Percentiles rank a stretch among this genome's conserved stretches.
These are phyloP conservation scores for Pyrenula massariospora DNA, from an alignment of 495 filamentous ascomycete genomes.

Conservation along the genomic window DNA sequence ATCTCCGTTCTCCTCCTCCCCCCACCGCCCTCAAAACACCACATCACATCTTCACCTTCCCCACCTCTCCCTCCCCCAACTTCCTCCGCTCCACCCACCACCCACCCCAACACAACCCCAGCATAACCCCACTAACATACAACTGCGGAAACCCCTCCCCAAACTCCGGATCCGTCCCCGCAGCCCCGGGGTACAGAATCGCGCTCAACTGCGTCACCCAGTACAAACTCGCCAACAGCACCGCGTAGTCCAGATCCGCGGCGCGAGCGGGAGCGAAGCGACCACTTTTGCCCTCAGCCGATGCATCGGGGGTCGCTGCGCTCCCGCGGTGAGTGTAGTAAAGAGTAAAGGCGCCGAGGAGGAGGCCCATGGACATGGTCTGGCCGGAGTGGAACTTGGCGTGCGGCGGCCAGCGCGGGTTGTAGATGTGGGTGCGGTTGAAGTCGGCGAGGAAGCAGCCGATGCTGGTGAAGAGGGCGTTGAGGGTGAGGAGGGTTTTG, in stretches of 20 bases:
- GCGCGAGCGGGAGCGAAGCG: slow-evolving; percentile 2
- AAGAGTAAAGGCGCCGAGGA: slow-evolving; percentile 30
- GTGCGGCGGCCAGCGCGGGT: slow-evolving; percentile 43
- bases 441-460: slow-evolving; percentile 28
- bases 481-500: not conserved
- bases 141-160: slow-evolving; percentile 35
- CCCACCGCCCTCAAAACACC: too few relatives aligned
- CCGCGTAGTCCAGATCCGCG: slow-evolving; percentile 23
- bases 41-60: too few relatives aligned
- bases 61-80: not conserved
- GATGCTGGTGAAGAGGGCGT: not conserved
- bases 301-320: not conserved
- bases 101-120: not conserved
- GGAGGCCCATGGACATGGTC: slow-evolving; percentile 36
- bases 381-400: slow-evolving; percentile 47
- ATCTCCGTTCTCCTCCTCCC: too few relatives aligned
- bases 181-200: slow-evolving; percentile 35
- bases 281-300: slow-evolving; percentile 5
- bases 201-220: slow-evolving; percentile 35
- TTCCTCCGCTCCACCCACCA: not conserved
- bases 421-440: slow-evolving; percentile 40
- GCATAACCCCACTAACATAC: not conserved
- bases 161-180: slow-evolving; percentile 43
- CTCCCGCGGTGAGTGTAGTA: slow-evolving; percentile 37
- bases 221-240: slow-evolving; percentile 35